phyloP scores from a whole-genome alignment of 1,139 yeast genomes.

The Arxiozyma slooffiae region DNA sequence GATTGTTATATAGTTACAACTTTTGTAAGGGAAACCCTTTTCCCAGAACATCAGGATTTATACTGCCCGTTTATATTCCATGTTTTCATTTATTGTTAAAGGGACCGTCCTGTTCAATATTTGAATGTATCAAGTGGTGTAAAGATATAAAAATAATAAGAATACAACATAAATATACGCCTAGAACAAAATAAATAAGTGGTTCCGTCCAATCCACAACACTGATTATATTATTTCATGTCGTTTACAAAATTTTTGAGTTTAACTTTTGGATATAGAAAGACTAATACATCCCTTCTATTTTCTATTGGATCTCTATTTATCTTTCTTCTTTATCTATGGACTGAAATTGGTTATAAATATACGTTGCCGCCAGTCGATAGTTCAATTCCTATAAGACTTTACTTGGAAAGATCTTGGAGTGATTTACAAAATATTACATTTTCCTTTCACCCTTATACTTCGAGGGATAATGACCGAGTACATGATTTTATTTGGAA shows the following conservation, averaged over 20 bases:
- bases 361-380: conserved; percentile 11
- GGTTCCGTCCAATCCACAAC: too few species aligned
- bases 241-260: conserved; percentile 3
- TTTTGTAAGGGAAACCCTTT: too few species aligned
- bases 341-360: conserved; percentile 15
- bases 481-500: conserved; percentile 59
- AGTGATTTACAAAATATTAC: conserved; percentile 60
- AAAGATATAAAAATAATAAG: too few species aligned
- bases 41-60: too few species aligned
- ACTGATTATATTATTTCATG: background rate
- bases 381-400: conserved; percentile 4
- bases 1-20: too few species aligned
- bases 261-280: conserved; percentile 23
- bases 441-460: conserved; percentile 61
- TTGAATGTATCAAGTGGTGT: too few species aligned
- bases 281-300: conserved; percentile 26
- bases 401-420: conserved; percentile 52
- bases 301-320: conserved; percentile 16
- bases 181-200: too few species aligned
- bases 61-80: too few species aligned
- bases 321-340: conserved; percentile 15
- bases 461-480: conserved; percentile 62
- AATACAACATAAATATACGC: too few species aligned
- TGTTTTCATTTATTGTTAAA: too few species aligned
- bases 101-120: too few species aligned